Percentiles rank a stretch among this genome's conserved stretches.
Conservation (phyloP, 306 rosid species). For the Gastrolobium bilobum region DNA sequence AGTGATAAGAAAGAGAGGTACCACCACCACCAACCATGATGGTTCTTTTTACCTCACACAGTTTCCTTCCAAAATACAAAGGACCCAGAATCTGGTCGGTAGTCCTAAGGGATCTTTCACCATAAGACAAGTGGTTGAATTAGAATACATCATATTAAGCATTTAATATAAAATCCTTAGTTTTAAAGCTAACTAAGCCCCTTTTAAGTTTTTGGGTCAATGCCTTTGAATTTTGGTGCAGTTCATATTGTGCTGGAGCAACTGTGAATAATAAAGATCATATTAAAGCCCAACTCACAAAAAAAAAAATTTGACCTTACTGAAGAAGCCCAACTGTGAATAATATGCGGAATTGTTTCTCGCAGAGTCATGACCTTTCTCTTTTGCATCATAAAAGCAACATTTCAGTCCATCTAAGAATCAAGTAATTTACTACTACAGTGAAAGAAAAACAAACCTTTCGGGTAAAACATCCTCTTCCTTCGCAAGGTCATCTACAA, state of each 20-base stretch:
- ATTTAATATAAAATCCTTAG: background rate
- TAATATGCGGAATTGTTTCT: too few species aligned
- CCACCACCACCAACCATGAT: conserved; percentile 14
- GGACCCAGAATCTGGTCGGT: conserved; percentile 4
- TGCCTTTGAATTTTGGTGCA: background rate
- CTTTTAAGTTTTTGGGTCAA: background rate
- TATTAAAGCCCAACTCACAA: background rate
- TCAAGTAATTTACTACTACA: too few species aligned
- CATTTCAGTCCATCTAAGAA: too few species aligned
- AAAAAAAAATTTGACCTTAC: too few species aligned
- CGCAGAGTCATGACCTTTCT: too few species aligned
- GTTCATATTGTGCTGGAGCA: background rate
- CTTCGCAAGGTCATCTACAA: too few species aligned
- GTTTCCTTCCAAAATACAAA: conserved; percentile 24
- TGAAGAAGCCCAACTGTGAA: too few species aligned
- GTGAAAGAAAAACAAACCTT: too few species aligned
- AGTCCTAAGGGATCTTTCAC: background rate
- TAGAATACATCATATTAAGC: background rate
- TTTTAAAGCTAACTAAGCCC: background rate
- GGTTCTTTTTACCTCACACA: background rate
- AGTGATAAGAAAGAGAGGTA: conserved; percentile 43
- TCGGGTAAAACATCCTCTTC: too few species aligned
- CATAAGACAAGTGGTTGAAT: background rate
- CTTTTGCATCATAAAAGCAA: too few species aligned
- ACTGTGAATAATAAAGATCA: background rate